Evolutionary conservation across 2,329 filamentous ascomycete species (phyloP), one percentile per base, ranked within the genome.

Genomic region (Botrytis paeoniae): DNA sequence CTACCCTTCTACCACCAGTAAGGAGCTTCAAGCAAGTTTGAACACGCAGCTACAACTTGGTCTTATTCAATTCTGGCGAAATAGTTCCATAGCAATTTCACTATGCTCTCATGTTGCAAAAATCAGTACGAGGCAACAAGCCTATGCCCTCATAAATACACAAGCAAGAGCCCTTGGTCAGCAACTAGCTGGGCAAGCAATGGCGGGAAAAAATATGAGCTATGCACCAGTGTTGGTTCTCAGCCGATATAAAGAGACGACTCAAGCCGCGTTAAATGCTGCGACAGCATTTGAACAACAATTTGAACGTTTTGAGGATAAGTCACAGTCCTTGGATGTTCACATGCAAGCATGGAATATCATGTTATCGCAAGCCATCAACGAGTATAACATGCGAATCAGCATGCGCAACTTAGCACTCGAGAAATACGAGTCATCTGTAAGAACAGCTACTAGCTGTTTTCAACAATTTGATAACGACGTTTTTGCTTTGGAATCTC

Each of bases 291-390:
- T 68, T 7, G 64, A 68, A 41, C 16, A 57, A 6, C 64, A 68
- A 29, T 68, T 68, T 41, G 64, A 68, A 22, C 64, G 64, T 39
- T 68, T 68, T 22, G 35, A 57, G 48, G 64, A 68, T n/a, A 68
- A 68, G 54, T 35, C 64, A 29, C 22, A 54, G 48, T 68, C 64
- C 32, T 57, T 68, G 48, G 48, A 68, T 25, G 29, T 1, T 57
- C 64, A 68, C 16, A 68, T 68, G 20, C 64, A 68, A 57, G 35
- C 64, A 54, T 68, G 64, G 64, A 68, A 68, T 35, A 16, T 37
- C 16, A 68, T 68, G 64, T 57, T 68, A 9, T 54, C 64, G 9
- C 64, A 68, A 68, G 64, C 64, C 2, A 68, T 68, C 35, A 68
- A 54, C 57, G 64, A 68, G 9, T 68, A 68, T 41, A 68, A 54